Percentiles rank a stretch among this genome's conserved stretches.
Evolutionary conservation across 176 grass and related monocot genomes (phyloP).

Genomic region (Aegilops umbellulata): DNA sequence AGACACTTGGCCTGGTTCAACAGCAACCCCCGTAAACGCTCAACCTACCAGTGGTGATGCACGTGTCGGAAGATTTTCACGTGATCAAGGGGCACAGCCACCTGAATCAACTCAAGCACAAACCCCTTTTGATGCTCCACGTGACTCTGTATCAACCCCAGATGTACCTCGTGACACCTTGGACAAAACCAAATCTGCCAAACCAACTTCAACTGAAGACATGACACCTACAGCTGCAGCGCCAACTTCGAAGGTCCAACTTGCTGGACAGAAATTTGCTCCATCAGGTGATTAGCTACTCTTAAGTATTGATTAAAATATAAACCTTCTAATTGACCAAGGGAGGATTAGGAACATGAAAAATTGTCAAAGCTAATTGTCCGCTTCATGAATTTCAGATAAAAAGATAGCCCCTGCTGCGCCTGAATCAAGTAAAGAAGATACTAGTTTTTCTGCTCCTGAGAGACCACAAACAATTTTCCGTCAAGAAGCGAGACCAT

Average conservation of each 20-base stretch:
- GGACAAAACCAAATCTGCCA: background rate
- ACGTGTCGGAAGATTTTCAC: background rate
- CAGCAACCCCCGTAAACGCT: background rate
- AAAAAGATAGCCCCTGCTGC: background rate
- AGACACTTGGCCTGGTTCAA: background rate
- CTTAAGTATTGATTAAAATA: background rate
- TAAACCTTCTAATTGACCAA: background rate
- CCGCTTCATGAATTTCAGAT: constrained; percentile 18
- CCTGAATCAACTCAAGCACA: constrained; percentile 14
- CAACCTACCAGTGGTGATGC: background rate
- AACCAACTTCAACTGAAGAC: background rate
- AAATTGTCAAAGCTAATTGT: constrained; percentile 14
- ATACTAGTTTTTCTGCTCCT: background rate
- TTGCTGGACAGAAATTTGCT: background rate
- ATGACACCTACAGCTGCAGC: background rate
- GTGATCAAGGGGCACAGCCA: background rate
- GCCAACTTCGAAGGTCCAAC: background rate
- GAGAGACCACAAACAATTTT: background rate
- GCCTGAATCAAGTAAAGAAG: constrained; percentile 20
- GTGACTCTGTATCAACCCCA: background rate
- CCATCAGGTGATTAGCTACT: constrained; percentile 24
- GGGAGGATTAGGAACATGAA: constrained; percentile 1
- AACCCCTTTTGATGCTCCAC: background rate
- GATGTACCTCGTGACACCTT: background rate
- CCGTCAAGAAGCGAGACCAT: constrained; percentile 19